These are phyloP conservation scores for Bryoerythrophyllum caledonicum DNA, from an alignment of 225 moss, liverwort and hornwort species.

Conservation along the genomic window DNA sequence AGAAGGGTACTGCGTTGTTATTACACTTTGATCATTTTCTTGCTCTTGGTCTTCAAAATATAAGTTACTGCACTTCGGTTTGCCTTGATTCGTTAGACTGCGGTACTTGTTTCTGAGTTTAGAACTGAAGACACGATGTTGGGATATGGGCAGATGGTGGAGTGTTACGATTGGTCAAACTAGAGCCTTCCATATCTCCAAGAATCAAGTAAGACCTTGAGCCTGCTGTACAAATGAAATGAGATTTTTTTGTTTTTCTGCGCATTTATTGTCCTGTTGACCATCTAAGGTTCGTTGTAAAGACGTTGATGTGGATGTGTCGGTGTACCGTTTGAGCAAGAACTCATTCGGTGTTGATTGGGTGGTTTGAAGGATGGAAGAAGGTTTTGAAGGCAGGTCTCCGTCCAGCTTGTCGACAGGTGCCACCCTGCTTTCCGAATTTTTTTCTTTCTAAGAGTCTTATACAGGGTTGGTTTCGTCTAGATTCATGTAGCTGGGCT, in stretches of 20 bases:
- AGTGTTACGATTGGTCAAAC: slow-evolving; percentile 70
- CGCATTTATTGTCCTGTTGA: slow-evolving; percentile 5
- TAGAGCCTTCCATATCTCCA: slow-evolving; percentile 86
- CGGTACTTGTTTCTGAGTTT: slow-evolving; percentile 6
- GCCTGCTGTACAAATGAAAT: slow-evolving; percentile 1
- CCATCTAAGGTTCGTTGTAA: neutral
- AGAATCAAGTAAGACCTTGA: slow-evolving; percentile 75
- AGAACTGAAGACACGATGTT: slow-evolving; percentile 37
- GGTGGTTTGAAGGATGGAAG: slow-evolving; percentile 58
- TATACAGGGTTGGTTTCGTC: neutral
- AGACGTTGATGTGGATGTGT: slow-evolving; percentile 6
- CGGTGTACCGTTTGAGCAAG: slow-evolving; percentile 7
- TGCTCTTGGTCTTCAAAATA: slow-evolving; percentile 6
- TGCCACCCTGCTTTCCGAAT: slow-evolving; percentile 20
- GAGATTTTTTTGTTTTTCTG: neutral
- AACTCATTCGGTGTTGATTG: slow-evolving; percentile 25
- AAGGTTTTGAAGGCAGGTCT: slow-evolving; percentile 64
- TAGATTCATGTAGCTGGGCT: neutral
- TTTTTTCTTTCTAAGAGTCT: neutral
- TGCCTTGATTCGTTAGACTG: slow-evolving; percentile 7
- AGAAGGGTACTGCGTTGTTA: slow-evolving; percentile 61
- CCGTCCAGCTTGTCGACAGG: slow-evolving; percentile 73
- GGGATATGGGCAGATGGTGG: slow-evolving; percentile 55
- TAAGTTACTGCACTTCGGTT: neutral
- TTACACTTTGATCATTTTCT: neutral